phyloP scores from a whole-genome alignment of 768 basidiomycete species.

The Boletus bicolor region DNA sequence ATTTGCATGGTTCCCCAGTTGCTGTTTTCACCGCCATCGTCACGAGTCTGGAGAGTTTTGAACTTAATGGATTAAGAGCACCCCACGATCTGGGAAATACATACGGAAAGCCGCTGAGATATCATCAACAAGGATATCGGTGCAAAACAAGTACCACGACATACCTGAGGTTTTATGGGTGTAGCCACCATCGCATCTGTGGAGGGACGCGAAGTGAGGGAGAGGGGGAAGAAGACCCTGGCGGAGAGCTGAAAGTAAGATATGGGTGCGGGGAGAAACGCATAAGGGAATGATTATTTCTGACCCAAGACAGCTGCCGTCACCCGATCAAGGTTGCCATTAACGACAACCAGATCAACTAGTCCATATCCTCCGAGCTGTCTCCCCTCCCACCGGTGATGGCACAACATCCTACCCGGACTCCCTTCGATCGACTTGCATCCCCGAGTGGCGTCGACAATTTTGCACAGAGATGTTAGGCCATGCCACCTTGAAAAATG shows the following conservation, averaged over 20 bases:
- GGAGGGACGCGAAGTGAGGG: not conserved
- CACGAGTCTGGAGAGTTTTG: slow-evolving; percentile 15
- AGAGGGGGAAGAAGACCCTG: not conserved
- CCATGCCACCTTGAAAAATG: not conserved
- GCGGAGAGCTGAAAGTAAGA: slow-evolving; percentile 4
- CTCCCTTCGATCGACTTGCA: too few species aligned
- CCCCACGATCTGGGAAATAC: not conserved
- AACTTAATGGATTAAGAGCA: not conserved
- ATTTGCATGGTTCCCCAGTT: slow-evolving; percentile 33
- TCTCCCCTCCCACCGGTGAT: not conserved
- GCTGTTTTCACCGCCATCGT: not conserved
- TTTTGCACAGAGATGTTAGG: not conserved
- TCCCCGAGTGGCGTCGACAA: not conserved
- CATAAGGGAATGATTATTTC: slow-evolving; percentile 19
- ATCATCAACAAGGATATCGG: not conserved
- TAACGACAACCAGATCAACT: slow-evolving; percentile 1
- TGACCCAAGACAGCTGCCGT: slow-evolving; percentile 15
- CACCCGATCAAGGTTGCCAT: slow-evolving; percentile 12
- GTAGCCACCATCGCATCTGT: slow-evolving; percentile 23
- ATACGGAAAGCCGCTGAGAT: slow-evolving; percentile 21
- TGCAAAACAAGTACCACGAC: not conserved
- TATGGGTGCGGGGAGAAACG: slow-evolving; percentile 13
- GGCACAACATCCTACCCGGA: not conserved
- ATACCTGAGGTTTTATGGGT: slow-evolving; percentile 13
- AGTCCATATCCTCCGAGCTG: not conserved